Percentiles rank a stretch among this genome's conserved stretches.
phyloP scores from a whole-genome alignment of 208 protist species.

The Leishmania turanica region DNA sequence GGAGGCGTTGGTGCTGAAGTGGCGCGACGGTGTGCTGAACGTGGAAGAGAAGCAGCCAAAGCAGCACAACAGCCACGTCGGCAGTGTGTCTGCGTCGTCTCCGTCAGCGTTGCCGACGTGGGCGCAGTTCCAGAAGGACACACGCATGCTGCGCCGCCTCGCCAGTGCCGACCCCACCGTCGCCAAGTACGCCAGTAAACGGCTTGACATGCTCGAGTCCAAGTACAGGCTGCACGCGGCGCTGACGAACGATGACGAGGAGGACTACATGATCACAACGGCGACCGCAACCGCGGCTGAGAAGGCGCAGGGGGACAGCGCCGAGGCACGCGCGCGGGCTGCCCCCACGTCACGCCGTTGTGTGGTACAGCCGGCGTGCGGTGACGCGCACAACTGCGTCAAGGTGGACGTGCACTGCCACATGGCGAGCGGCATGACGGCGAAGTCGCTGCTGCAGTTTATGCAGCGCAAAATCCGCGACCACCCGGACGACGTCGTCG shows the following conservation, averaged over 20 bases:
- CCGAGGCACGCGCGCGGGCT: neutral
- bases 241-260: slow-evolving; percentile 81
- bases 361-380: slow-evolving; percentile 35
- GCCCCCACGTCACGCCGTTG: slow-evolving; percentile 2
- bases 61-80: neutral
- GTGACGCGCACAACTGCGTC: slow-evolving; percentile 78
- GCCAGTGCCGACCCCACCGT: slow-evolving; percentile 40
- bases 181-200: slow-evolving; percentile 75
- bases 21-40: slow-evolving; percentile 26
- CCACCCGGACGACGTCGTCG: slow-evolving; percentile 74
- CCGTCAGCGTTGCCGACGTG: slow-evolving; percentile 58
- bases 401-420: slow-evolving; percentile 91
- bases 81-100: neutral
- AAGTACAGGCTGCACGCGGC: slow-evolving; percentile 83
- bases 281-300: neutral
- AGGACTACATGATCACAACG: slow-evolving; percentile 25
- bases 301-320: neutral
- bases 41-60: neutral
- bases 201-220: slow-evolving; percentile 81
- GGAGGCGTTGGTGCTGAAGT: neutral
- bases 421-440: slow-evolving; percentile 82
- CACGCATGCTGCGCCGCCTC: slow-evolving; percentile 45
- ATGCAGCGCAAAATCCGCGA: slow-evolving; percentile 66
- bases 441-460: slow-evolving; percentile 67
- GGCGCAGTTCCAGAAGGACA: slow-evolving; percentile 65